Percentiles rank a stretch among this genome's conserved stretches.
Conservation (phyloP, 805 yeast genomes). For the Diddensiella caesifluorescens region DNA sequence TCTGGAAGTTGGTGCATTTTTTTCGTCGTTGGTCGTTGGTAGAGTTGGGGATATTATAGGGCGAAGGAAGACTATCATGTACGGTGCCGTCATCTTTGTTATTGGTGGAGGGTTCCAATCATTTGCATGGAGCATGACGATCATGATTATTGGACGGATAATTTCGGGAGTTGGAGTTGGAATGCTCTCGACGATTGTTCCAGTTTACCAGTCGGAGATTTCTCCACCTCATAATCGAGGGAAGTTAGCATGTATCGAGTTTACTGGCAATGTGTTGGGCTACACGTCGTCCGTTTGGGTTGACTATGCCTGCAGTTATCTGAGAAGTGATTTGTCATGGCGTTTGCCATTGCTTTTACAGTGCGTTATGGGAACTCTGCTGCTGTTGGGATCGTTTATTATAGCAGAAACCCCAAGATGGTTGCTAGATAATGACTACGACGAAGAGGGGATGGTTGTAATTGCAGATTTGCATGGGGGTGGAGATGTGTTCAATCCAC, state of each 20-base stretch:
- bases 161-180: conserved; percentile 79
- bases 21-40: conserved; percentile 75
- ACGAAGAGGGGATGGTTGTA: conserved; percentile 77
- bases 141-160: conserved; percentile 50
- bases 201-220: conserved; percentile 83
- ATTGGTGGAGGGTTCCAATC: conserved; percentile 29
- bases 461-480: conserved; percentile 77
- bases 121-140: conserved; percentile 32
- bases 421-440: conserved; percentile 73
- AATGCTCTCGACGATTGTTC: conserved; percentile 73
- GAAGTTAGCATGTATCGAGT: conserved; percentile 77
- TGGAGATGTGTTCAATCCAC: conserved; percentile 65
- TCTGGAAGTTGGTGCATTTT: conserved; percentile 80
- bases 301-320: conserved; percentile 67
- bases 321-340: conserved; percentile 64
- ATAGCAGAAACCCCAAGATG: conserved; percentile 89
- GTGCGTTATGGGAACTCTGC: conserved; percentile 61
- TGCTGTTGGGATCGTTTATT: conserved; percentile 68
- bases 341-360: conserved; percentile 73
- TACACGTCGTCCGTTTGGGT: conserved; percentile 84
- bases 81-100: conserved; percentile 51
- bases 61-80: conserved; percentile 68
- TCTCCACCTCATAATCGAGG: conserved; percentile 86
- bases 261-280: conserved; percentile 80
- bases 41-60: conserved; percentile 74